A percentile compares a stretch with the other conserved stretches of the same genome.
These are phyloP conservation scores for Trapa incisa DNA, from an alignment of 345 rosid species.

Conservation along the genomic window DNA sequence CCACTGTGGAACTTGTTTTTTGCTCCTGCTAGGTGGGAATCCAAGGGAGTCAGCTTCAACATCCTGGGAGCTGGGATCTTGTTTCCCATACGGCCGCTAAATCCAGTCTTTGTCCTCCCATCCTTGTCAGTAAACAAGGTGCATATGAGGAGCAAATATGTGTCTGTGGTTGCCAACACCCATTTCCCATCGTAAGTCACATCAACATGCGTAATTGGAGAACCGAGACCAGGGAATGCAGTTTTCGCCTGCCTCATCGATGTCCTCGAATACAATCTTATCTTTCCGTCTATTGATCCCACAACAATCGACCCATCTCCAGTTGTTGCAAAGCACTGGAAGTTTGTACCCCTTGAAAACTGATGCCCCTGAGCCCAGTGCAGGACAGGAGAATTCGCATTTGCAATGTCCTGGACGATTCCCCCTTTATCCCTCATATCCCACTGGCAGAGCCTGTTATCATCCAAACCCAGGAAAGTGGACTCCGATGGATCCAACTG, in stretches of 20 bases:
- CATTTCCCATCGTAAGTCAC: slow-evolving; percentile 92
- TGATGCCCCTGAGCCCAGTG: slow-evolving; percentile 91
- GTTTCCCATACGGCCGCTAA: slow-evolving; percentile 85
- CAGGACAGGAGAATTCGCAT: slow-evolving; percentile 52
- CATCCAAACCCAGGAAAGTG: slow-evolving; percentile 84
- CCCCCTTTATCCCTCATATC: slow-evolving; percentile 88
- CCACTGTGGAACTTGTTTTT: slow-evolving; percentile 78
- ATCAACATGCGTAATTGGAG: slow-evolving; percentile 78
- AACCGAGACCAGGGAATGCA: slow-evolving; percentile 94
- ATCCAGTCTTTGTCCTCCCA: slow-evolving; percentile 82
- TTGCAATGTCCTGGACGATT: slow-evolving; percentile 56
- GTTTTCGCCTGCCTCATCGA: slow-evolving; percentile 94
- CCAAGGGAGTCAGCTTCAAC: slow-evolving; percentile 81
- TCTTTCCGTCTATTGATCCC: slow-evolving; percentile 89
- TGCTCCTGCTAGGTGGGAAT: slow-evolving; percentile 81
- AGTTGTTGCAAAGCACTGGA: slow-evolving; percentile 86
- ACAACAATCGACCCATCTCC: slow-evolving; percentile 91
- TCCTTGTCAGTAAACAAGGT: slow-evolving; percentile 86
- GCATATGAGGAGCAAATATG: slow-evolving; percentile 74
- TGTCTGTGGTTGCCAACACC: slow-evolving; percentile 86
- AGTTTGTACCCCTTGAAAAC: slow-evolving; percentile 86
- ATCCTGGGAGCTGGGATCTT: slow-evolving; percentile 82
- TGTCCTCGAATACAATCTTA: slow-evolving; percentile 71
- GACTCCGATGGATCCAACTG: slow-evolving; percentile 92
- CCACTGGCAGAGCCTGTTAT: slow-evolving; percentile 92